phyloP scores from a whole-genome alignment of 495 filamentous ascomycete species.

The Cercophora sp. region DNA sequence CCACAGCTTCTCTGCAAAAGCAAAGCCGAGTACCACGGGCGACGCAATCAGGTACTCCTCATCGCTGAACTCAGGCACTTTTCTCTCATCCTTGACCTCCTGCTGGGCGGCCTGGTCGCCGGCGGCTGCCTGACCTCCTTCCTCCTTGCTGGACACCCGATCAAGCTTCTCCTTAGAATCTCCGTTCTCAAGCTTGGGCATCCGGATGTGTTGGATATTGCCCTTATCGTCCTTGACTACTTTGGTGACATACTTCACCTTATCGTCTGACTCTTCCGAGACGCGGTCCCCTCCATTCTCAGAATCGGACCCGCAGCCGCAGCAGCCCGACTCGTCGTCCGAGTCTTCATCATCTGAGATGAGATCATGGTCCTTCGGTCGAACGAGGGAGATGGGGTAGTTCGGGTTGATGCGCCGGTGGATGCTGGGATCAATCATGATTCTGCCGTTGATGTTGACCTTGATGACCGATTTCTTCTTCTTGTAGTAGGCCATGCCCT shows the following conservation, averaged over 20 bases:
- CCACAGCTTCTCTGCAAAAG: slow-evolving; percentile 88
- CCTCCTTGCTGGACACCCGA: slow-evolving; percentile 50
- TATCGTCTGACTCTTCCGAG: slow-evolving; percentile 46
- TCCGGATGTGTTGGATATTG: slow-evolving; percentile 48
- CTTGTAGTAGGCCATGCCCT: slow-evolving; percentile 80
- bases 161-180: slow-evolving; percentile 62
- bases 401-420: slow-evolving; percentile 87
- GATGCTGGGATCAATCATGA: slow-evolving; percentile 88
- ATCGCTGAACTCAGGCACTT: slow-evolving; percentile 62
- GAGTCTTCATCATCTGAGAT: slow-evolving; percentile 57
- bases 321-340: slow-evolving; percentile 49
- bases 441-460: slow-evolving; percentile 83
- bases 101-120: slow-evolving; percentile 37
- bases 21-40: slow-evolving; percentile 90
- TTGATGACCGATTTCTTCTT: slow-evolving; percentile 75
- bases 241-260: slow-evolving; percentile 57
- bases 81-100: slow-evolving; percentile 29
- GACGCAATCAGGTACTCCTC: slow-evolving; percentile 86
- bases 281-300: slow-evolving; percentile 33
- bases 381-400: slow-evolving; percentile 75
- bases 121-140: slow-evolving; percentile 31
- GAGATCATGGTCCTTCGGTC: slow-evolving; percentile 70
- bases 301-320: slow-evolving; percentile 42
- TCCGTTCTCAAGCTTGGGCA: slow-evolving; percentile 50
- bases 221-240: slow-evolving; percentile 62